Percentiles rank a stretch among this genome's conserved stretches.
These are phyloP conservation scores for Phytophthora pluvialis DNA, from an alignment of 352 stramenopile genomes.

Conservation along the genomic window DNA sequence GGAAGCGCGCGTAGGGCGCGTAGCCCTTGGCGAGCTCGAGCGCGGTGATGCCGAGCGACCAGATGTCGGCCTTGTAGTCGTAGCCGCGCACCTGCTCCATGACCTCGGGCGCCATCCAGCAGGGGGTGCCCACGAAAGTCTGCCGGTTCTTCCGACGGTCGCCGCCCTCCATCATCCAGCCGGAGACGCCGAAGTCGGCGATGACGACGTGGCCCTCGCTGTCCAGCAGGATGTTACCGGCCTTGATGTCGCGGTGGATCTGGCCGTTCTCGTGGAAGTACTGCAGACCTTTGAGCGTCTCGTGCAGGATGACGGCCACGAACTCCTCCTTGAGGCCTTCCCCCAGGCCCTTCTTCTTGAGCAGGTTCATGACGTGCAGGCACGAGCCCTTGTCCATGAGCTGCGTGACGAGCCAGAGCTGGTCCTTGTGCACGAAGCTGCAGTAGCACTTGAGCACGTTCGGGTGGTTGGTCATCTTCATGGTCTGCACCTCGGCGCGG, in stretches of 20 bases:
- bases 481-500: constrained; percentile 96
- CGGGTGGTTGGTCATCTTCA: constrained; percentile 98
- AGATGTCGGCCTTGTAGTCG: constrained; percentile 99
- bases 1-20: constrained; percentile 97
- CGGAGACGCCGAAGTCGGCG: constrained; percentile 98
- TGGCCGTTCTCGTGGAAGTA: constrained; percentile 99
- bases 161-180: constrained; percentile 97
- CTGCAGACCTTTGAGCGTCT: constrained; percentile 96
- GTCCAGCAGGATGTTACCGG: constrained; percentile 97
- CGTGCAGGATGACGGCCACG: constrained; percentile 97
- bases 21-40: constrained; percentile 99
- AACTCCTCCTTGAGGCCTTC: constrained; percentile 95
- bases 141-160: constrained; percentile 94
- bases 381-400: constrained; percentile 99
- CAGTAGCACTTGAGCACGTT: constrained; percentile 98
- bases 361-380: constrained; percentile 96
- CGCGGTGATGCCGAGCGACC: constrained; percentile 98
- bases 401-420: constrained; percentile 99
- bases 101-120: constrained; percentile 95
- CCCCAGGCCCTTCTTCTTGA: constrained; percentile 91
- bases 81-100: constrained; percentile 93
- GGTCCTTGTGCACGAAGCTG: constrained; percentile 96
- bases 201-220: constrained; percentile 96
- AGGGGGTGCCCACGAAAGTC: constrained; percentile 99
- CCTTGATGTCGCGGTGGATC: constrained; percentile 99